Conservation (phyloP, 2,329 filamentous ascomycete genomes). For the Myriosclerotinia scirpicola region DNA sequence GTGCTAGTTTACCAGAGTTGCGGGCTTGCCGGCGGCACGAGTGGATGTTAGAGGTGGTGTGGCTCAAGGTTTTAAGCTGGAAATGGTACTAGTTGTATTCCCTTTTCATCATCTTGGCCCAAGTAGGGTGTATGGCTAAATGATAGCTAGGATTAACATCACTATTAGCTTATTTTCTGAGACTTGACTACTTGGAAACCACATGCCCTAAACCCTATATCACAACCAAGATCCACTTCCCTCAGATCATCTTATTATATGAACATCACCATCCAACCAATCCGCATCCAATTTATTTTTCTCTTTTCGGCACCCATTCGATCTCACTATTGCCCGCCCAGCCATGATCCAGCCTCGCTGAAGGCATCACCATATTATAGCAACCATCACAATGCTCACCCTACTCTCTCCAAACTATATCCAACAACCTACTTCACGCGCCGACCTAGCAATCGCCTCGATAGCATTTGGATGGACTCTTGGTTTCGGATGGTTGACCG, state of each 20-base stretch:
- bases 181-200: background rate
- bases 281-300: background rate
- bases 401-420: conserved; percentile 21
- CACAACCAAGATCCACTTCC: background rate
- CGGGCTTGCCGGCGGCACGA: too few relatives aligned
- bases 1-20: too few relatives aligned
- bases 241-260: background rate
- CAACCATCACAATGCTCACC: conserved; percentile 2
- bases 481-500: conserved; percentile 42
- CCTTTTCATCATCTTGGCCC: too few relatives aligned
- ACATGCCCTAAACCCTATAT: background rate
- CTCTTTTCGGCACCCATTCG: background rate
- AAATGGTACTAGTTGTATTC: too few relatives aligned
- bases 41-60: too few relatives aligned
- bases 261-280: background rate
- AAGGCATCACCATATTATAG: background rate
- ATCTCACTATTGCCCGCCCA: conserved; percentile 1
- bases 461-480: conserved; percentile 44
- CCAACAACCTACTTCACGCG: conserved; percentile 22
- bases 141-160: too few relatives aligned
- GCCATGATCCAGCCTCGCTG: background rate
- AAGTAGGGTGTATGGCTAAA: too few relatives aligned
- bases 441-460: conserved; percentile 43
- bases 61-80: too few relatives aligned
- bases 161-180: too few relatives aligned